A percentile compares a stretch with the other conserved stretches of the same genome.
phyloP scores from a whole-genome alignment of 2,329 filamentous ascomycete genomes.

The Monosporascus sp. region DNA sequence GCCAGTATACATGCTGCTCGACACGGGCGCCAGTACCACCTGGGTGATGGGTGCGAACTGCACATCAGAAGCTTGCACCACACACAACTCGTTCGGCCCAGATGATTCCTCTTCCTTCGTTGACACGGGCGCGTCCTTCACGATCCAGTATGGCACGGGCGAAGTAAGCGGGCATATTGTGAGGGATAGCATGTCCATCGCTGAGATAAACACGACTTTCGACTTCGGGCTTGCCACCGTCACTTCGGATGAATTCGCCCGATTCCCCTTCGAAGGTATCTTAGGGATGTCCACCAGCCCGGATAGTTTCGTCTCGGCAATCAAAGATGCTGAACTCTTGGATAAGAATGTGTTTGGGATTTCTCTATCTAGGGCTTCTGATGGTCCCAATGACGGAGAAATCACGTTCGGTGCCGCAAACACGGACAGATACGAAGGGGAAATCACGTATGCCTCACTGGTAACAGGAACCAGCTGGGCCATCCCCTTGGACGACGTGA shows the following conservation, averaged over 20 bases:
- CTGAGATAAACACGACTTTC: conserved; percentile 57
- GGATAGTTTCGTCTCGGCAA: conserved; percentile 61
- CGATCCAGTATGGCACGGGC: conserved; percentile 72
- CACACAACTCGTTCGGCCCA: conserved; percentile 65
- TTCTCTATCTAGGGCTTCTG: conserved; percentile 60
- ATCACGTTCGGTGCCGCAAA: conserved; percentile 72
- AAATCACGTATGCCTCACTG: conserved; percentile 60
- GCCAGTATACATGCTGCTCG: conserved; percentile 56
- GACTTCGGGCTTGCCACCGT: conserved; percentile 67
- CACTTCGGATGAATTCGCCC: conserved; percentile 67
- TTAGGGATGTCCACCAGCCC: conserved; percentile 67
- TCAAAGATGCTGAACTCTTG: conserved; percentile 53
- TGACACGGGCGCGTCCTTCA: conserved; percentile 48
- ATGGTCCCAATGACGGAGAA: conserved; percentile 66
- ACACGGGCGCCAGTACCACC: conserved; percentile 65
- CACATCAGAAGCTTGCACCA: conserved; percentile 56
- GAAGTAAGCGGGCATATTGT: conserved; percentile 62
- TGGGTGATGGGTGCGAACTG: conserved; percentile 79
- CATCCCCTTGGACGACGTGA: conserved; percentile 61
- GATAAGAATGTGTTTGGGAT: conserved; percentile 63
- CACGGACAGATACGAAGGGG: conserved; percentile 58
- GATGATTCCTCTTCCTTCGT: conserved; percentile 60
- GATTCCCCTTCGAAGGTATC: conserved; percentile 84
- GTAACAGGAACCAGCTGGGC: conserved; percentile 56
- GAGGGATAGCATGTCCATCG: conserved; percentile 62